Evolutionary conservation across 2,329 filamentous ascomycete genomes (phyloP).

Genomic region (Hymenotorrendiella dingleyae): DNA sequence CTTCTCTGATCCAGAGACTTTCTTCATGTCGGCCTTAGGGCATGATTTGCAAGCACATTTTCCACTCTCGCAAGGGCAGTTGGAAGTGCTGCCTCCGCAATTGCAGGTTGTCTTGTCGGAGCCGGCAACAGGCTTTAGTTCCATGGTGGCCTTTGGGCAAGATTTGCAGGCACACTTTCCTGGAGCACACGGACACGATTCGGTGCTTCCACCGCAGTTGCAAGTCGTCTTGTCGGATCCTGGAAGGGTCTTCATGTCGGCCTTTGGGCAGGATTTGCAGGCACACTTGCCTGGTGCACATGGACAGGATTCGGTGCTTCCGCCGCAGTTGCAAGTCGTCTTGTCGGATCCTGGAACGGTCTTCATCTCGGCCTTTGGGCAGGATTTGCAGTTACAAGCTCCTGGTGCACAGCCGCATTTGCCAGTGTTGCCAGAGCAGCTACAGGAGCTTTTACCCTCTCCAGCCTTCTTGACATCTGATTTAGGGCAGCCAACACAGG

Average conservation of each 20-base stretch:
- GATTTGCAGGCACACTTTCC: constrained; percentile 33
- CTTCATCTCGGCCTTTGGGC: constrained; percentile 35
- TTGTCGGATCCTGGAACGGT: constrained; percentile 32
- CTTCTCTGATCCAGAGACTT: constrained; percentile 32
- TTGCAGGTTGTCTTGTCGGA: constrained; percentile 7
- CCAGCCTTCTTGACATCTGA: constrained; percentile 20
- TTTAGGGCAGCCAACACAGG: constrained; percentile 34
- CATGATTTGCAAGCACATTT: constrained; percentile 36
- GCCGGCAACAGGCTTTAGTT: constrained; percentile 27
- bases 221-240: constrained; percentile 35
- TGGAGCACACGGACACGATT: constrained; percentile 32
- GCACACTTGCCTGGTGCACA: constrained; percentile 33
- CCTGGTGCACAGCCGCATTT: constrained; percentile 34
- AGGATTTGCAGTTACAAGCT: constrained; percentile 34
- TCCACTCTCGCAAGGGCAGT: constrained; percentile 33
- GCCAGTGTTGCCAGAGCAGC: not conserved
- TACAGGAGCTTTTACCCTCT: not conserved
- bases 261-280: constrained; percentile 34
- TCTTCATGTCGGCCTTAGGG: constrained; percentile 34
- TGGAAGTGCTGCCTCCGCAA: constrained; percentile 19
- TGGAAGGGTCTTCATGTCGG: constrained; percentile 34
- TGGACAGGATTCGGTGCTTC: constrained; percentile 31
- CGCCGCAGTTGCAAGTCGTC: constrained; percentile 36
- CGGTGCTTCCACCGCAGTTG: constrained; percentile 32
- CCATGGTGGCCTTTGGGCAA: constrained; percentile 37